Conservation (phyloP, 768 basidiomycete genomes). For the Boletus sp. region DNA sequence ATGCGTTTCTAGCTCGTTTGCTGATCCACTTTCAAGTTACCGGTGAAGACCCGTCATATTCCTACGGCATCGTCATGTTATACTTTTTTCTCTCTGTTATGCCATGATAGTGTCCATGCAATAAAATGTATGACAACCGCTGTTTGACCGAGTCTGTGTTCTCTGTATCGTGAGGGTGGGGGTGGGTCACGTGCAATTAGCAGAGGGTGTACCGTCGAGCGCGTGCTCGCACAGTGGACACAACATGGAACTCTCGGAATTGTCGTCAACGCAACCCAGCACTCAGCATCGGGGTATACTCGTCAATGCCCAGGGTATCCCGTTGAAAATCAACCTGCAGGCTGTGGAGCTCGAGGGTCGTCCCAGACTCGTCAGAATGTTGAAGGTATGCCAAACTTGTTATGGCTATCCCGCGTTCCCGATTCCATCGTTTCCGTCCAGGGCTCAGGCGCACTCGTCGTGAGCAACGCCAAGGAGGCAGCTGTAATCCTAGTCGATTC, state of each 20-base stretch:
- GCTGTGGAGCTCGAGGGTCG: conserved; percentile 48
- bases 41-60: conserved; percentile 41
- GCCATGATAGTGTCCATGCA: conserved; percentile 36
- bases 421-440: conserved; percentile 25
- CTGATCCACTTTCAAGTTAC: conserved; percentile 53
- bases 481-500: conserved; percentile 59
- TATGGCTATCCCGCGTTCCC: neutral
- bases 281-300: conserved; percentile 32
- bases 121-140: conserved; percentile 25
- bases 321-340: conserved; percentile 55
- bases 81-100: conserved; percentile 36
- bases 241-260: conserved; percentile 22
- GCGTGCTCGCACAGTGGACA: neutral
- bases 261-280: conserved; percentile 11
- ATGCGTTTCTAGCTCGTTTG: neutral
- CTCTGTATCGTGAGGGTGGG: neutral
- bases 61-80: conserved; percentile 45
- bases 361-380: conserved; percentile 47
- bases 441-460: conserved; percentile 55
- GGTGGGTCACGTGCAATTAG: conserved; percentile 8
- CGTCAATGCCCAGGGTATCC: conserved; percentile 36
- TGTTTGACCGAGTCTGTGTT: neutral
- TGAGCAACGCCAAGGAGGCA: conserved; percentile 48
- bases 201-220: neutral
- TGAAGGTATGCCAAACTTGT: conserved; percentile 40